Evolutionary conservation across 257 asterid species (phyloP).

Genomic region (Solanum arcanum): DNA sequence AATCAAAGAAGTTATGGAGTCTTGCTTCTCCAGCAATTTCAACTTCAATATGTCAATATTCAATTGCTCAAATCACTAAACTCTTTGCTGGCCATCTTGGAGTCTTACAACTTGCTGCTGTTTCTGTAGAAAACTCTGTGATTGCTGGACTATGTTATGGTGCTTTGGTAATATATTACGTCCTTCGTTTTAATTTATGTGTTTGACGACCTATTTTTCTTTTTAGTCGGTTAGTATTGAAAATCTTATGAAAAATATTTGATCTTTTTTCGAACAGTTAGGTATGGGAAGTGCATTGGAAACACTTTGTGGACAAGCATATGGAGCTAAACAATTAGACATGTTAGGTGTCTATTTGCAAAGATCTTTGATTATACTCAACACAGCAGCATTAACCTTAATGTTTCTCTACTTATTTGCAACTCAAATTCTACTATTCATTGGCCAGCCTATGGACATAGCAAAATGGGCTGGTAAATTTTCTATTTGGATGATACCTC

Average conservation of each 20-base stretch:
- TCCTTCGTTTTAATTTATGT: no score
- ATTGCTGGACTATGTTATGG: not conserved
- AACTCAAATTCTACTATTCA: slow-evolving; percentile 15
- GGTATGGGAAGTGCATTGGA: slow-evolving; percentile 61
- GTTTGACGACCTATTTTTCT: no score
- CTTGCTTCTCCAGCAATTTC: not conserved
- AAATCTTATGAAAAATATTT: no score
- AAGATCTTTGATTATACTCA: slow-evolving; percentile 36
- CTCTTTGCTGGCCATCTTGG: not conserved
- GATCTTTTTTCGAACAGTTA: not conserved
- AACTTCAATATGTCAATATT: not conserved
- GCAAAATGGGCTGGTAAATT: slow-evolving; percentile 11
- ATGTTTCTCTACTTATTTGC: slow-evolving; percentile 30
- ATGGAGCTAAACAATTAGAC: slow-evolving; percentile 31
- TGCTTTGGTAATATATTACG: not conserved
- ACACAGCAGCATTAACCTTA: slow-evolving; percentile 1
- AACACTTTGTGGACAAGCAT: slow-evolving; percentile 66
- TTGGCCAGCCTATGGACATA: slow-evolving; percentile 10
- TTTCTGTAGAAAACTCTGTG: not conserved
- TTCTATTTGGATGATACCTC: slow-evolving; percentile 46
- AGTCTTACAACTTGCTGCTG: not conserved
- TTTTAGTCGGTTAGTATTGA: no score
- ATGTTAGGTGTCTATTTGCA: slow-evolving; percentile 47
- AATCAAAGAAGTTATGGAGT: not conserved
- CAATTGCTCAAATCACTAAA: not conserved